Conservation (phyloP, 1,139 yeast species). For the Suhomyces bribrorum region DNA sequence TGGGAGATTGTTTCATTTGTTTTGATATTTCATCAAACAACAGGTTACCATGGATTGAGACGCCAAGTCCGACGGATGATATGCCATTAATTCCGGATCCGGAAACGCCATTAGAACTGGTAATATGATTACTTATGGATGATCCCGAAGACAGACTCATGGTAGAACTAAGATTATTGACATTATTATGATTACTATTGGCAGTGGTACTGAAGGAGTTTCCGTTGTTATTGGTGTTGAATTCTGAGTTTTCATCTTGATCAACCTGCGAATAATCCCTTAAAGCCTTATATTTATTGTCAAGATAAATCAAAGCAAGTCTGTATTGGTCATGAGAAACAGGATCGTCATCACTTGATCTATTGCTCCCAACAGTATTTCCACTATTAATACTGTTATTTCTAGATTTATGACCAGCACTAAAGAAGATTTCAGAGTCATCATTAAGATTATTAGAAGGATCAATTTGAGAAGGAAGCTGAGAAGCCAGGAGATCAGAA, state of each 20-base stretch:
- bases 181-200: background rate
- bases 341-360: background rate
- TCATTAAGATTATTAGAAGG: slow-evolving; percentile 1
- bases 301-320: slow-evolving; percentile 30
- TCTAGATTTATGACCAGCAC: slow-evolving; percentile 6
- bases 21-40: slow-evolving; percentile 10
- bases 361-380: background rate
- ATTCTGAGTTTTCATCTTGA: slow-evolving; percentile 2
- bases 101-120: slow-evolving; percentile 4
- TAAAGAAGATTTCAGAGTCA: slow-evolving; percentile 5
- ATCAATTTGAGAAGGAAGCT: background rate
- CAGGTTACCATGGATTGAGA: slow-evolving; percentile 9
- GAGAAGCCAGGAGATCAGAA: slow-evolving; percentile 2
- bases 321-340: slow-evolving; percentile 17
- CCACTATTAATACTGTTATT: slow-evolving; percentile 8
- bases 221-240: background rate
- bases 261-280: slow-evolving; percentile 14
- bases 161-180: background rate
- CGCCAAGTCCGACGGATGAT: slow-evolving; percentile 3
- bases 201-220: background rate
- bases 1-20: slow-evolving; percentile 15
- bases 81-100: background rate
- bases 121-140: slow-evolving; percentile 2
- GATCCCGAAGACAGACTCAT: slow-evolving; percentile 6
- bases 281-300: slow-evolving; percentile 26